Evolutionary conservation across 768 basidiomycete genomes (phyloP), one percentile per base, ranked within the genome.

Genomic region (Coprinopsis strossmayeri): DNA sequence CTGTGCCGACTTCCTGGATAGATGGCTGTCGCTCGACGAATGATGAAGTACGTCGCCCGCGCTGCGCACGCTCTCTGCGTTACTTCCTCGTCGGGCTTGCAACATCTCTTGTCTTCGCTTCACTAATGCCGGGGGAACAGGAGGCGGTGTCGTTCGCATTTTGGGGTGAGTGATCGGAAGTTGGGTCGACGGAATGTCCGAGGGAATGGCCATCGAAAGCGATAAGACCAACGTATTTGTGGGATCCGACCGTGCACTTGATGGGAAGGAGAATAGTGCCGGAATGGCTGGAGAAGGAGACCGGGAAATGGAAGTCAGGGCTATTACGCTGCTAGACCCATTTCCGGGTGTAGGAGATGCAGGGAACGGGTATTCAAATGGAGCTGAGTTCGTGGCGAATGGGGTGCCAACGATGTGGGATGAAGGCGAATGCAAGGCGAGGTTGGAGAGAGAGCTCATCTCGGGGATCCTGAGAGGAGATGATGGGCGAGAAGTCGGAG

Each of bases 291-390:
- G 43, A 7, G 43, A 32, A 32, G 43, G 43, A 10, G 25, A 27
- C 20, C 17, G 43, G 9, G 30, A 7, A 15, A 4, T 32, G 27
- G 43, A 45, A 3, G 27, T 5, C 18, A 20, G 11, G 12, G 41
- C 4, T 42, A 20, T 4, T 28, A 12, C 25, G 23, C 4, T 13
- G 15, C 9, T n/a, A n/a, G 25, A 32, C 5, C 4, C 18, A 23
- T 21, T 42, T 17, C 50, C 17, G 2, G 59, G 39, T 30, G 46
- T 46, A 23, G 52, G 37, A 20, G 43, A 58, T 9, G 58, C 61
- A 21, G 62, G 64, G 53, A 63, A 65, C 0, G 64, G 64, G 37
- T 66, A 66, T 43, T 66, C 65, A 49, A 61, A 65, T 1, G 53
- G 54, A 2, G 55, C 57, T 21, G 52, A 48, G 41, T 54, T 55